phyloP scores from a whole-genome alignment of 495 filamentous ascomycete species.

The Penicillium paradoxum region DNA sequence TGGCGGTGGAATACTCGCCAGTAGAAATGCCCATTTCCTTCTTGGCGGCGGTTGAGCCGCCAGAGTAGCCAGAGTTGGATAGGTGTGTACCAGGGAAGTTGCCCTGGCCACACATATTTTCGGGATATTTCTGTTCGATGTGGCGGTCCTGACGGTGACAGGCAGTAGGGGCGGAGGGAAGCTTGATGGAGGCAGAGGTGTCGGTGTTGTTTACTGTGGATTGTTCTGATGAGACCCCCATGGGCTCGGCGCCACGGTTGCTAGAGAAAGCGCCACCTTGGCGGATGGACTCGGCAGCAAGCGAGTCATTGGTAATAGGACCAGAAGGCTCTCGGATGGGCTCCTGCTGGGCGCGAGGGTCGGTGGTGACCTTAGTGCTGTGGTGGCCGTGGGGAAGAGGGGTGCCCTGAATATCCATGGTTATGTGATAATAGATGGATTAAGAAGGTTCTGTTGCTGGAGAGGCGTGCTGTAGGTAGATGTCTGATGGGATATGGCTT shows the following conservation, averaged over 20 bases:
- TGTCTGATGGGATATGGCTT: no score
- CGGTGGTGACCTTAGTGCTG: constrained; percentile 48
- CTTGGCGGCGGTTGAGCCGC: constrained; percentile 41
- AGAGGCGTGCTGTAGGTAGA: no score
- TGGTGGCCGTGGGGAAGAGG: constrained; percentile 32
- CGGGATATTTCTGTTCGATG: constrained; percentile 44
- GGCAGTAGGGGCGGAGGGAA: constrained; percentile 47
- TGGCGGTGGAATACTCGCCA: constrained; percentile 20
- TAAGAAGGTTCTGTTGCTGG: neutral
- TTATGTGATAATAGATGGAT: constrained; percentile 12
- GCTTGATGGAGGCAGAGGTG: constrained; percentile 45
- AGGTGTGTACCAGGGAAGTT: constrained; percentile 45
- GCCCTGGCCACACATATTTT: constrained; percentile 46
- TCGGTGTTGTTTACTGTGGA: constrained; percentile 56
- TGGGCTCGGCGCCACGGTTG: constrained; percentile 48
- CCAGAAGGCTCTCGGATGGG: constrained; percentile 51
- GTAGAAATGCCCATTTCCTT: constrained; percentile 27
- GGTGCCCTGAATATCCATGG: constrained; percentile 48
- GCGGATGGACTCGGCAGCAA: constrained; percentile 57
- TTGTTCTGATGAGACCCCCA: constrained; percentile 39
- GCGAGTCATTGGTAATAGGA: constrained; percentile 56
- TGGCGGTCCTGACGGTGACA: constrained; percentile 44
- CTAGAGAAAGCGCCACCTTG: constrained; percentile 47
- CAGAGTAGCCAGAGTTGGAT: constrained; percentile 35
- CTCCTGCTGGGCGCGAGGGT: constrained; percentile 40